A percentile compares a stretch with the other conserved stretches of the same genome.
phyloP scores from a whole-genome alignment of 306 rosid species.

The Trifolium pratense region DNA sequence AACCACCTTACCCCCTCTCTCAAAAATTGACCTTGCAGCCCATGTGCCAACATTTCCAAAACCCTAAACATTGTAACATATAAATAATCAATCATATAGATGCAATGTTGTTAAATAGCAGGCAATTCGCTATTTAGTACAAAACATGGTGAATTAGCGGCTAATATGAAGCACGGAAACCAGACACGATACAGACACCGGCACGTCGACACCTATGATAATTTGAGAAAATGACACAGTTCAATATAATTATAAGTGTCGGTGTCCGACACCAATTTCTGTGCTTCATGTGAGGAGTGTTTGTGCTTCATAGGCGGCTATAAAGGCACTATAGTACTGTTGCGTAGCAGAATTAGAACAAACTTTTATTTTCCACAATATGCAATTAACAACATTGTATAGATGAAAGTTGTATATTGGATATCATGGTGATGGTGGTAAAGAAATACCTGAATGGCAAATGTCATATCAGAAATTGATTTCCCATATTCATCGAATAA shows the following conservation, averaged over 20 bases:
- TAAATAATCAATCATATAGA: not conserved
- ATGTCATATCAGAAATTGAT: slow-evolving; percentile 53
- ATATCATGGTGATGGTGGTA: not conserved
- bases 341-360: not conserved
- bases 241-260: too few species aligned
- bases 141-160: not conserved
- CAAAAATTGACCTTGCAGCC: slow-evolving; percentile 62
- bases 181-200: too few species aligned
- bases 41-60: slow-evolving; percentile 70
- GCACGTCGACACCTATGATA: too few species aligned
- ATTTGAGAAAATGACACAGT: too few species aligned
- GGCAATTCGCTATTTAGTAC: not conserved
- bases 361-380: not conserved
- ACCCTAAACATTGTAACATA: slow-evolving; percentile 19
- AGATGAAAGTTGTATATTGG: not conserved
- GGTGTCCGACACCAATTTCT: too few species aligned
- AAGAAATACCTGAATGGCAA: slow-evolving; percentile 63
- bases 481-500: slow-evolving; percentile 64
- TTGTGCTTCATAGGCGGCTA: too few species aligned
- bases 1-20: slow-evolving; percentile 63
- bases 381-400: not conserved
- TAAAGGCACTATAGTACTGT: not conserved
- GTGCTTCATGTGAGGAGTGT: too few species aligned
- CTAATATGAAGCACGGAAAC: too few species aligned
- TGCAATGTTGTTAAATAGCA: not conserved